phyloP scores from a whole-genome alignment of 148 eudicot genomes.

The Cornus florida region DNA sequence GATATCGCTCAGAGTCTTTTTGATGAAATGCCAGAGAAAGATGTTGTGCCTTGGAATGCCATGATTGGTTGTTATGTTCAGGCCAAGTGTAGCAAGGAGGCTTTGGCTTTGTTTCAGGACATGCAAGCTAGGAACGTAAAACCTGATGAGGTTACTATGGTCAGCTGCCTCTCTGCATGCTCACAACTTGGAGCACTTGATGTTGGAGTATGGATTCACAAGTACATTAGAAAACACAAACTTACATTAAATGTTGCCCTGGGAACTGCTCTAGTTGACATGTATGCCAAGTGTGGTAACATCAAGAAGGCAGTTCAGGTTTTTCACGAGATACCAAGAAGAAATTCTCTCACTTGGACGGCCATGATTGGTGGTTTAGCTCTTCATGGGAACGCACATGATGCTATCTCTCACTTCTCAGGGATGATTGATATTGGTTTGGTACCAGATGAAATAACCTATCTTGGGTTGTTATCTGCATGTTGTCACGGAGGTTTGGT shows the following conservation, averaged over 20 bases:
- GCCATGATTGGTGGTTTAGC: constrained; percentile 55
- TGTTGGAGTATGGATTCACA: constrained; percentile 57
- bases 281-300: constrained; percentile 70
- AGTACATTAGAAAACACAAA: constrained; percentile 39
- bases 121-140: constrained; percentile 39
- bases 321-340: constrained; percentile 45
- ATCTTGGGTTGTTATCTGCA: constrained; percentile 49
- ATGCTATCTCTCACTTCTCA: constrained; percentile 44
- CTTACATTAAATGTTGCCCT: constrained; percentile 44
- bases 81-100: constrained; percentile 46
- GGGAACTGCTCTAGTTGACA: constrained; percentile 65
- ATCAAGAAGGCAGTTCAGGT: constrained; percentile 54
- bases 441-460: constrained; percentile 56
- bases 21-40: constrained; percentile 49
- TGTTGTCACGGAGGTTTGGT: constrained; percentile 75
- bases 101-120: constrained; percentile 47
- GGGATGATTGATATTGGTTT: constrained; percentile 51
- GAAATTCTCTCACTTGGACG: constrained; percentile 61
- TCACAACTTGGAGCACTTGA: constrained; percentile 63
- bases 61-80: constrained; percentile 68
- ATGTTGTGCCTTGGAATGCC: constrained; percentile 68
- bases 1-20: constrained; percentile 52
- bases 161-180: constrained; percentile 59
- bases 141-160: constrained; percentile 60
- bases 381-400: constrained; percentile 50